These are phyloP conservation scores for Cicer bijugum DNA, from an alignment of 306 rosid genomes.

Conservation along the genomic window DNA sequence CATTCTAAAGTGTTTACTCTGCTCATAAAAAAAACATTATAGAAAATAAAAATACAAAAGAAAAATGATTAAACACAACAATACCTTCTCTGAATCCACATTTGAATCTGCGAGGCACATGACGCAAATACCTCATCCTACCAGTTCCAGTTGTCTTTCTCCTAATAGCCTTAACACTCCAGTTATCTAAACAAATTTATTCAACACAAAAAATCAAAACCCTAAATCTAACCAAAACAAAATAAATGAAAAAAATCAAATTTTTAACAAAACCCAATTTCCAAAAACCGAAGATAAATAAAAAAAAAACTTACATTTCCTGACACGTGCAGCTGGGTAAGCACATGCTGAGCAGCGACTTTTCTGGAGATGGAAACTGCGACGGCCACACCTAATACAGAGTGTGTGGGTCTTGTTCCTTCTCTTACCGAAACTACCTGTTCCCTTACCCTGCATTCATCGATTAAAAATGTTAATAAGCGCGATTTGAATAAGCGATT, in stretches of 20 bases:
- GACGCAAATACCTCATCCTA: slow-evolving; percentile 94
- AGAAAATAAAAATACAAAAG: background rate
- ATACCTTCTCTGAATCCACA: slow-evolving; percentile 98
- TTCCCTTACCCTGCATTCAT: slow-evolving; percentile 82
- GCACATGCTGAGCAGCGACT: slow-evolving; percentile 95
- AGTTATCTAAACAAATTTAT: slow-evolving; percentile 60
- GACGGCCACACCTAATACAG: slow-evolving; percentile 97
- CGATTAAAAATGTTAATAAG: background rate
- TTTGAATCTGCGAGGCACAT: slow-evolving; percentile 99
- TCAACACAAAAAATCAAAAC: background rate
- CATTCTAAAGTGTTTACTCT: background rate
- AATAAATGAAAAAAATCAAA: background rate
- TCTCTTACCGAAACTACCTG: slow-evolving; percentile 96
- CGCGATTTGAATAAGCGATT: background rate
- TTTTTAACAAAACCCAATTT: background rate
- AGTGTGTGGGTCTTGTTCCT: slow-evolving; percentile 99
- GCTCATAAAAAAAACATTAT: background rate
- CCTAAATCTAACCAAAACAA: background rate
- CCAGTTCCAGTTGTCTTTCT: slow-evolving; percentile 99
- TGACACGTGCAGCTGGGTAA: slow-evolving; percentile 89
- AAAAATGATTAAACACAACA: background rate
- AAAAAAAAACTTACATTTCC: slow-evolving; percentile 60
- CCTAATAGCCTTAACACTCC: slow-evolving; percentile 97
- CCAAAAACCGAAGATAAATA: rapidly evolving
- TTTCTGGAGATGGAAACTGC: slow-evolving; percentile 97